Conservation (phyloP, 129 eudicot species). For the Oenanthe sinensis region DNA sequence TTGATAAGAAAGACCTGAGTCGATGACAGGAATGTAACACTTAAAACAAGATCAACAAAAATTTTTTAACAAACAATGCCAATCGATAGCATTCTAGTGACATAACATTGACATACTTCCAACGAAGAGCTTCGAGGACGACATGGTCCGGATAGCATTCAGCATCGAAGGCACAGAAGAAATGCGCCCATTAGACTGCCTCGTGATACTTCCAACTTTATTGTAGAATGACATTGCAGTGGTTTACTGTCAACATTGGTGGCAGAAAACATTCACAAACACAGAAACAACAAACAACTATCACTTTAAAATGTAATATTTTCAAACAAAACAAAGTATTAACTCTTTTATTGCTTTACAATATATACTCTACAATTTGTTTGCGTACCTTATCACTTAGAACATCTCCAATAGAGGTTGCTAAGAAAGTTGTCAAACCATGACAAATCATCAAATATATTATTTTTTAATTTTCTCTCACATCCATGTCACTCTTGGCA, state of each 20-base stretch:
- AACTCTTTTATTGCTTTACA: not conserved
- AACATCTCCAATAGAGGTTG: too few relatives aligned
- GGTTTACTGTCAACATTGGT: slow-evolving; percentile 8
- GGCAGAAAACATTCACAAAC: slow-evolving; percentile 7
- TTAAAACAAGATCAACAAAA: not conserved
- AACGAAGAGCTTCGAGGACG: slow-evolving; percentile 61
- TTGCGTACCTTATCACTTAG: not conserved
- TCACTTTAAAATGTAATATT: not conserved
- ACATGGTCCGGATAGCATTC: slow-evolving; percentile 66
- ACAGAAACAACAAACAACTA: not conserved
- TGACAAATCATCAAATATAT: too few relatives aligned
- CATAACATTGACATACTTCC: slow-evolving; percentile 44
- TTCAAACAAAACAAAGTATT: not conserved
- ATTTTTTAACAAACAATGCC: not conserved
- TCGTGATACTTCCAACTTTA: slow-evolving; percentile 52
- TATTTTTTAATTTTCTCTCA: too few relatives aligned
- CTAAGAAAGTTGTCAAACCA: too few relatives aligned
- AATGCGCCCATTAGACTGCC: slow-evolving; percentile 23
- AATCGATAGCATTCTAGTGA: not conserved
- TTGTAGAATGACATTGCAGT: slow-evolving; percentile 57
- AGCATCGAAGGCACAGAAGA: slow-evolving; percentile 35
- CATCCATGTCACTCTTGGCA: too few relatives aligned
- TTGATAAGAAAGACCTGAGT: slow-evolving; percentile 62
- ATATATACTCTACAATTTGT: not conserved
- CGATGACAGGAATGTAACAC: not conserved